phyloP scores from a whole-genome alignment of 129 eudicot genomes.

The Ambrosia trifida region DNA sequence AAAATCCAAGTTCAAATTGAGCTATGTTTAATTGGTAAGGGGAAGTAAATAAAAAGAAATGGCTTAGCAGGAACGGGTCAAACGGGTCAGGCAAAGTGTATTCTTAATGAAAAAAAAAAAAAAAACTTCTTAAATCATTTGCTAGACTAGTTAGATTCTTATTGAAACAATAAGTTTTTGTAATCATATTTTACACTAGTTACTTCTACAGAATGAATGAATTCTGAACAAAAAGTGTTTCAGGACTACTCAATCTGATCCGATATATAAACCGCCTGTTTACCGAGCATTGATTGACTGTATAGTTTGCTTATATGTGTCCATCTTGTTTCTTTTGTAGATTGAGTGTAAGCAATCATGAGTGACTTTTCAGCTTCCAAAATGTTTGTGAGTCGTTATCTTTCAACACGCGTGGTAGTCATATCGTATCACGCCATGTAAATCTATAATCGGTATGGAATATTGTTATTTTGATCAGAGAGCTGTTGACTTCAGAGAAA shows the following conservation, averaged over 20 bases:
- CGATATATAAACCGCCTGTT: neutral
- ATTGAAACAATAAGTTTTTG: neutral
- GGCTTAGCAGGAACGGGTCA: neutral
- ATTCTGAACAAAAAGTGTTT: neutral
- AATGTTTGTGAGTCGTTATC: constrained; percentile 6
- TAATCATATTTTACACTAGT: neutral
- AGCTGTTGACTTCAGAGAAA: constrained; percentile 27
- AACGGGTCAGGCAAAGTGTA: neutral
- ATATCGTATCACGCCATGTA: constrained; percentile 3
- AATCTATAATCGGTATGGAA: constrained; percentile 20
- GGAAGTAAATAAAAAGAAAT: neutral
- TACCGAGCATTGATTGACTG: neutral
- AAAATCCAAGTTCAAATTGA: neutral
- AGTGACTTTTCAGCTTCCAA: neutral
- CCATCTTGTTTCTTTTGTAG: constrained; percentile 23
- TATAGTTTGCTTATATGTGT: neutral
- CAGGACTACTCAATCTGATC: neutral
- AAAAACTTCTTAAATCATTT: neutral
- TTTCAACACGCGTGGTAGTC: constrained; percentile 5
- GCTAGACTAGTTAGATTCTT: neutral
- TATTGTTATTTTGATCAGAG: constrained; percentile 31
- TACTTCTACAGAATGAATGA: neutral
- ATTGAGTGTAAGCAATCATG: constrained; percentile 14
- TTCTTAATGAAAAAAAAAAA: neutral
- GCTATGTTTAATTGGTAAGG: neutral